These are phyloP conservation scores for Botrytis fragariae DNA, from an alignment of 2,329 filamentous ascomycete genomes.

Conservation along the genomic window DNA sequence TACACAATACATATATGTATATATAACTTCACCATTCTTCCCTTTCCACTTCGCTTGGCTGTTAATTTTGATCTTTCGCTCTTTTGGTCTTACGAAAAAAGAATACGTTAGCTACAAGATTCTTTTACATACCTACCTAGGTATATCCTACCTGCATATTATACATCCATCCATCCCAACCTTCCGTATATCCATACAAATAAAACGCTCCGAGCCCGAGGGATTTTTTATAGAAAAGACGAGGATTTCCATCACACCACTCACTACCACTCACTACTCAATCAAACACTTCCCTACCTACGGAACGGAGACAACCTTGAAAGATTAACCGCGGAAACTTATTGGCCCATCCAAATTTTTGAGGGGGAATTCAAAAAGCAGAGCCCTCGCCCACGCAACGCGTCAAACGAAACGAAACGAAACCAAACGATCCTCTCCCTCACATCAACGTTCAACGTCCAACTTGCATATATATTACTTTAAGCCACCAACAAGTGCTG, in stretches of 20 bases:
- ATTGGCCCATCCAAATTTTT: not conserved
- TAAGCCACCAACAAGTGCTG: constrained; percentile 21
- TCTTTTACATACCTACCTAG: not conserved
- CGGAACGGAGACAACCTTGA: not conserved
- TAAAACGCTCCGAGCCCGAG: not conserved
- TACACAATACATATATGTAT: not conserved
- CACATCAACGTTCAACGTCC: constrained; percentile 3
- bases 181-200: not conserved
- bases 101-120: not conserved
- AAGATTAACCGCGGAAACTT: not conserved
- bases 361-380: not conserved
- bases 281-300: not conserved
- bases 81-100: not conserved
- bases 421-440: not conserved
- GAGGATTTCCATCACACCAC: not conserved
- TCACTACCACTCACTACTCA: not conserved
- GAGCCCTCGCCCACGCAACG: not conserved
- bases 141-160: not conserved
- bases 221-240: not conserved
- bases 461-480: constrained; percentile 14
- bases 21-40: not conserved
- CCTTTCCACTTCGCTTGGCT: not conserved
- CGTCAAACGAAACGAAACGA: constrained; percentile 16
- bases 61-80: not conserved
- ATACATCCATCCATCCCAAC: not conserved